These are phyloP conservation scores for Suillus clintonianus DNA, from an alignment of 768 basidiomycete genomes.

Conservation along the genomic window DNA sequence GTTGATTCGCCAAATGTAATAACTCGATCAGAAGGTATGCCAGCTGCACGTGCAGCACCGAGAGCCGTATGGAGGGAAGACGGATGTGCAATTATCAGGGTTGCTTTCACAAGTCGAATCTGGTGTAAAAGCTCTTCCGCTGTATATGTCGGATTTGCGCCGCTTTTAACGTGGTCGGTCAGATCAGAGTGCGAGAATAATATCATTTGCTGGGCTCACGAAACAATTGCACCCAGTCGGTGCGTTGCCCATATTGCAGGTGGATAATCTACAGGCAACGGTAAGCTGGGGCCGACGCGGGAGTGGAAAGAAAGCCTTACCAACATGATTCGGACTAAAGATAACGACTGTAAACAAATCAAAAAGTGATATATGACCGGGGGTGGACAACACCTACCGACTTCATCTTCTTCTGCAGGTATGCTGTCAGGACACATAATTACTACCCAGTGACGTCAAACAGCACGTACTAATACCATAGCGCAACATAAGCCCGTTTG, in stretches of 20 bases:
- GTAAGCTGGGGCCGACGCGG: conserved; percentile 2
- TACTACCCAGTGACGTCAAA: neutral
- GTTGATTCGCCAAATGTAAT: conserved; percentile 23
- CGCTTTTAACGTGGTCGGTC: conserved; percentile 12
- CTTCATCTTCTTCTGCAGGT: conserved; percentile 47
- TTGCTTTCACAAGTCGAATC: conserved; percentile 25
- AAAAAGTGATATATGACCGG: neutral
- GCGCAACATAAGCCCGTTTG: conserved; percentile 51
- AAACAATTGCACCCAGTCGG: conserved; percentile 58
- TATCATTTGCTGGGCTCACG: conserved; percentile 38
- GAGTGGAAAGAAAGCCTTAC: conserved; percentile 33
- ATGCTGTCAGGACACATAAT: conserved; percentile 2
- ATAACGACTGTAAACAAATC: conserved; percentile 50
- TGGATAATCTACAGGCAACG: conserved; percentile 47
- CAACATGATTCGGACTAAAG: conserved; percentile 64
- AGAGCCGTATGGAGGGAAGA: conserved; percentile 27
- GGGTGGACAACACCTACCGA: conserved; percentile 40
- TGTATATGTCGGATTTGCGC: conserved; percentile 39
- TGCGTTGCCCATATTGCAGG: conserved; percentile 61
- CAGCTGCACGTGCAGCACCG: conserved; percentile 28
- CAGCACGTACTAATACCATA: conserved; percentile 48
- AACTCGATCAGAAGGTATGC: conserved; percentile 31
- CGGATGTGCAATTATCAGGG: conserved; percentile 35
- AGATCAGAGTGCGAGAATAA: neutral
- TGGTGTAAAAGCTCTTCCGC: conserved; percentile 35